Evolutionary conservation across 306 rosid genomes (phyloP).

Genomic region (Calophaca sinica): DNA sequence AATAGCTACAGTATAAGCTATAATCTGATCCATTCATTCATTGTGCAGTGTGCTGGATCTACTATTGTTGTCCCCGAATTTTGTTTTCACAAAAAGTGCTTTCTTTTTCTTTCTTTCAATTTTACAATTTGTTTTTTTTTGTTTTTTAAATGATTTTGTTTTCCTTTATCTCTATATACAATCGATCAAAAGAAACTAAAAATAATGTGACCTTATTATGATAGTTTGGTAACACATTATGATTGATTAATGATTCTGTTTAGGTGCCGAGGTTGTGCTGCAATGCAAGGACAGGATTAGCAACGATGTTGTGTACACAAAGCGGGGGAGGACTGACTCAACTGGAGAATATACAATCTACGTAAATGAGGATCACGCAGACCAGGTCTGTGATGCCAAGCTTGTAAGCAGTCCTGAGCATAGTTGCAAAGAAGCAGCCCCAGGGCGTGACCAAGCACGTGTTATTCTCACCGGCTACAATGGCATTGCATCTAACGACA

Average conservation of each 20-base stretch:
- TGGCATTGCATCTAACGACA: constrained; percentile 68
- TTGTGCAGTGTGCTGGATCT: constrained; percentile 13
- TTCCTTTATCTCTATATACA: too few species aligned
- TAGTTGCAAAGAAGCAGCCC: constrained; percentile 52
- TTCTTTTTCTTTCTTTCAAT: too few species aligned
- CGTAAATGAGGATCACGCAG: constrained; percentile 69
- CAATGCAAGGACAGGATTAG: constrained; percentile 66
- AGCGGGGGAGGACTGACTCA: constrained; percentile 64
- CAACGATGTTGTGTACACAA: constrained; percentile 57
- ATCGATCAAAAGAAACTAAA: too few species aligned
- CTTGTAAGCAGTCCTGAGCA: constrained; percentile 69
- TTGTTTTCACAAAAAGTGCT: neutral
- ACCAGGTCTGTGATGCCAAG: constrained; percentile 72
- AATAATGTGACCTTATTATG: neutral
- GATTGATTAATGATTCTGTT: neutral
- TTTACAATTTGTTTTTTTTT: too few species aligned
- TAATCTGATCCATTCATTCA: constrained; percentile 21
- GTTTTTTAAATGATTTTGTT: too few species aligned
- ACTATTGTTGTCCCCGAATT: neutral
- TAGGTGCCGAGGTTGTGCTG: constrained; percentile 81
- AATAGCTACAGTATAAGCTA: neutral
- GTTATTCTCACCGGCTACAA: constrained; percentile 79
- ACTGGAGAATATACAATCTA: constrained; percentile 62
- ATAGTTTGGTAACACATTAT: neutral
- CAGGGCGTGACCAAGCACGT: constrained; percentile 84